A percentile compares a stretch with the other conserved stretches of the same genome.
phyloP scores from a whole-genome alignment of 2,329 filamentous ascomycete genomes.

The Beauveria brongniartii region DNA sequence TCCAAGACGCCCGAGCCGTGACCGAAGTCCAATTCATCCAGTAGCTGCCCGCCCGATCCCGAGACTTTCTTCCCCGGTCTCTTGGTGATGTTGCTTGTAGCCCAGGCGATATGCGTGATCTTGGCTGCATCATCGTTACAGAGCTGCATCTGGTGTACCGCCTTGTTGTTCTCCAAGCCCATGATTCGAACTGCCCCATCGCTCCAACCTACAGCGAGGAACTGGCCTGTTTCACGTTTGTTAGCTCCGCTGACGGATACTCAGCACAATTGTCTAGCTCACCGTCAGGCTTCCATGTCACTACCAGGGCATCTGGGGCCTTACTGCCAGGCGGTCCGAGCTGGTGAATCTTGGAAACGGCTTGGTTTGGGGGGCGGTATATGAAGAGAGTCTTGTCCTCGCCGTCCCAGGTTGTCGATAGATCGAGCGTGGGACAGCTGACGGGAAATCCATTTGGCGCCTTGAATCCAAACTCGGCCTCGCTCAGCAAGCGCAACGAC shows the following conservation, averaged over 20 bases:
- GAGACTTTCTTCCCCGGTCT: slow-evolving; percentile 20
- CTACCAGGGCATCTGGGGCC: slow-evolving; percentile 35
- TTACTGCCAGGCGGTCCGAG: slow-evolving; percentile 31
- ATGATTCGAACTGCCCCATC: slow-evolving; percentile 72
- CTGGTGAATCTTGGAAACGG: slow-evolving; percentile 45
- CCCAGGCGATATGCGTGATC: slow-evolving; percentile 48
- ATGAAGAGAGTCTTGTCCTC: slow-evolving; percentile 62
- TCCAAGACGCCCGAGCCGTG: slow-evolving; percentile 30
- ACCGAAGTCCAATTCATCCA: not conserved
- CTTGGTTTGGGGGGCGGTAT: slow-evolving; percentile 69
- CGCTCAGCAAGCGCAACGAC: slow-evolving; percentile 42
- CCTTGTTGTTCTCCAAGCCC: slow-evolving; percentile 73
- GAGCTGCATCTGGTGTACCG: slow-evolving; percentile 62
- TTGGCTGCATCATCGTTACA: slow-evolving; percentile 33
- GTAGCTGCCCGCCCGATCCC: not conserved
- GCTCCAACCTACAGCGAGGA: slow-evolving; percentile 75
- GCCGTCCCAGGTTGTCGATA: slow-evolving; percentile 64
- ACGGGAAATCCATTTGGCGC: slow-evolving; percentile 53
- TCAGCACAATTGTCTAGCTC: slow-evolving; percentile 17
- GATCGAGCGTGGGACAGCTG: slow-evolving; percentile 78
- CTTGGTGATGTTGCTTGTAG: slow-evolving; percentile 33
- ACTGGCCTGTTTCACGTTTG: slow-evolving; percentile 46
- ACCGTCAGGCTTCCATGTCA: slow-evolving; percentile 65
- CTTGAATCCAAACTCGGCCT: slow-evolving; percentile 48
- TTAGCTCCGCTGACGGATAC: slow-evolving; percentile 12